Conservation (phyloP, 208 protist species). For the Crithidia acanthocephali region DNA sequence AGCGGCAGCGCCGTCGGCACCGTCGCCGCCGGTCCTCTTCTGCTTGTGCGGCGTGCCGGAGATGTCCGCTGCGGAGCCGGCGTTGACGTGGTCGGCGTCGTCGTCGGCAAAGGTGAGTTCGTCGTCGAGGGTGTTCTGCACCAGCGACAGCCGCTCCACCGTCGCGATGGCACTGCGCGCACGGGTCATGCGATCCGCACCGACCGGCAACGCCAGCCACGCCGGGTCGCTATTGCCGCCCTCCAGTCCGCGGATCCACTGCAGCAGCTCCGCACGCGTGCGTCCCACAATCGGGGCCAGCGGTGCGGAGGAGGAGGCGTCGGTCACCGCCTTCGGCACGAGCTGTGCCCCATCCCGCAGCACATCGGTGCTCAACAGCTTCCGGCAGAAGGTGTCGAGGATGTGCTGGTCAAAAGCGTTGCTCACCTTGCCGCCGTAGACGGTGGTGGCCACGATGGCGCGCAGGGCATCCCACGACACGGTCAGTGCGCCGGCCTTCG, state of each 20-base stretch:
- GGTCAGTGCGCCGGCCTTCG: constrained; percentile 38
- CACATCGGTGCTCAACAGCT: constrained; percentile 73
- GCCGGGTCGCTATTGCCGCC: constrained; percentile 66
- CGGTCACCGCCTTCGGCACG: constrained; percentile 27
- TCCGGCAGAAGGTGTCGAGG: constrained; percentile 91
- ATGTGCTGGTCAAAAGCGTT: constrained; percentile 98
- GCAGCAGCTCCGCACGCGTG: constrained; percentile 70
- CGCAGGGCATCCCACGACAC: constrained; percentile 96
- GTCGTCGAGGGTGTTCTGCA: constrained; percentile 68
- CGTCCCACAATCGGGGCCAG: constrained; percentile 31
- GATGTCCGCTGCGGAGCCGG: not conserved
- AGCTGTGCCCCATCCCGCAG: constrained; percentile 33
- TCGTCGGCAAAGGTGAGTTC: constrained; percentile 37
- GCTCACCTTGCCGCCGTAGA: constrained; percentile 98
- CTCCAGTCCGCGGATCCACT: constrained; percentile 90
- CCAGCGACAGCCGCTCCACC: constrained; percentile 68
- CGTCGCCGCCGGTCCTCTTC: not conserved
- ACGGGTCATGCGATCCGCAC: constrained; percentile 87
- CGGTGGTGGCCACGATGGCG: constrained; percentile 89
- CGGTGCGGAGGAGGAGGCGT: constrained; percentile 10
- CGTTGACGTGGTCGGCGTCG: not conserved
- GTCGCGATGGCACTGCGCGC: constrained; percentile 57
- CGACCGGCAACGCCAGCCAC: constrained; percentile 95
- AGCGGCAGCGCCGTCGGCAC: not conserved
- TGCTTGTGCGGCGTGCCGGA: constrained; percentile 1